A percentile compares a stretch with the other conserved stretches of the same genome.
phyloP scores from a whole-genome alignment of 2,329 filamentous ascomycete genomes.

The Fusarium annulatum region DNA sequence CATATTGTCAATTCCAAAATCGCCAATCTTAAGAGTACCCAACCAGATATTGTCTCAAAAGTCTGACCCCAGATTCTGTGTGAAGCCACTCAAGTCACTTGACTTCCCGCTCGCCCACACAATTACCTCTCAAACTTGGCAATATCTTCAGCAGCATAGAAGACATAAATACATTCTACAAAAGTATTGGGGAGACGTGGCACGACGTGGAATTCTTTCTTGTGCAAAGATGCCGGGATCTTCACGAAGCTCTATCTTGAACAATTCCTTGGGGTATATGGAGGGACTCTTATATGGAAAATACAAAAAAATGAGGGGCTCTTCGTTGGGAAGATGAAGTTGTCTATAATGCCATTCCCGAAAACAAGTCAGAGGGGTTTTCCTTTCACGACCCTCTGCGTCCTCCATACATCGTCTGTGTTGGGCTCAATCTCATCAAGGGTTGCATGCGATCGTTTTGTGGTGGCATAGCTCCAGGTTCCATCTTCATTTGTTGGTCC shows the following conservation, averaged over 20 bases:
- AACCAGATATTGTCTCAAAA: conserved; percentile 31
- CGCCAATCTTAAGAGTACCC: conserved; percentile 39
- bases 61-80: conserved; percentile 24
- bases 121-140: background rate
- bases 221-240: conserved; percentile 1
- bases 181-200: background rate
- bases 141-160: background rate
- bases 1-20: conserved; percentile 20
- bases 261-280: conserved; percentile 41
- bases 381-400: conserved; percentile 35
- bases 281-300: conserved; percentile 29
- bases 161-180: background rate
- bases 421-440: conserved; percentile 38
- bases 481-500: conserved; percentile 48
- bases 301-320: conserved; percentile 38
- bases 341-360: conserved; percentile 44
- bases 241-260: conserved; percentile 26
- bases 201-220: background rate
- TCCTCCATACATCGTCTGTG: conserved; percentile 38
- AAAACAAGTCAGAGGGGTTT: conserved; percentile 10
- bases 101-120: conserved; percentile 30
- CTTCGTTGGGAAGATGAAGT: conserved; percentile 51
- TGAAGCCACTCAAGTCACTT: conserved; percentile 39
- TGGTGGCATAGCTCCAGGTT: conserved; percentile 37
- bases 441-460: conserved; percentile 38